phyloP scores from a whole-genome alignment of 2,329 filamentous ascomycete species.

The Bipolaris sorokiniana region DNA sequence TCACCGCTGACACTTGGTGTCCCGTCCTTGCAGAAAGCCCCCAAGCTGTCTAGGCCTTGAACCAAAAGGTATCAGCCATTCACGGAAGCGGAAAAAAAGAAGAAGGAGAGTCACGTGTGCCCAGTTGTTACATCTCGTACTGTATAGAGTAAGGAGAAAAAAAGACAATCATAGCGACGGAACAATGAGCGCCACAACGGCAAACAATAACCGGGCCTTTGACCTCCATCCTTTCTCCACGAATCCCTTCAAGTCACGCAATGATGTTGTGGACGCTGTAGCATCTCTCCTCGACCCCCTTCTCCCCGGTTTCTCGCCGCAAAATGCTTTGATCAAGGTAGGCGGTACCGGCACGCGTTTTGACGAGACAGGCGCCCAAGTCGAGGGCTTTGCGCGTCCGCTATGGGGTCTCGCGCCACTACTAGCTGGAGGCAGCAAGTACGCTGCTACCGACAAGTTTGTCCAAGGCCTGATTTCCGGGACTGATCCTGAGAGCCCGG shows the following conservation, averaged over 20 bases:
- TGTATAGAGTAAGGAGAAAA: neutral
- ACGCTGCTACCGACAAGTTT: conserved; percentile 69
- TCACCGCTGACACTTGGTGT: neutral
- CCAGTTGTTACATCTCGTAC: neutral
- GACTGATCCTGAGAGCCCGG: conserved; percentile 70
- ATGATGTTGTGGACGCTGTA: conserved; percentile 53
- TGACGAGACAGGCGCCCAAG: conserved; percentile 76
- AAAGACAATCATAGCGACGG: conserved; percentile 10
- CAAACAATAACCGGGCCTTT: conserved; percentile 52
- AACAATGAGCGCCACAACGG: conserved; percentile 37
- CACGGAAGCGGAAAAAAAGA: neutral
- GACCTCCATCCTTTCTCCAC: conserved; percentile 51
- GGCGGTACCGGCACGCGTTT: conserved; percentile 77
- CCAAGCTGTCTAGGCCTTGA: neutral
- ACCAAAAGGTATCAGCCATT: neutral
- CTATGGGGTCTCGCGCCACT: conserved; percentile 77
- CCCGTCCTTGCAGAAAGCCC: neutral
- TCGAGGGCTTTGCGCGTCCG: conserved; percentile 77
- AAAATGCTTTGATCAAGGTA: conserved; percentile 68
- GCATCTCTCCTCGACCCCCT: conserved; percentile 70
- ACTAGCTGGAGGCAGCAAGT: conserved; percentile 70
- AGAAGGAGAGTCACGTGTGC: neutral
- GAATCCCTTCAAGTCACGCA: conserved; percentile 50
- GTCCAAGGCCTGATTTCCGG: conserved; percentile 73
- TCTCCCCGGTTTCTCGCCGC: conserved; percentile 72